Base-by-base conservation (phyloP, 495 filamentous ascomycete genomes). In the Monascus purpureus region DNA sequence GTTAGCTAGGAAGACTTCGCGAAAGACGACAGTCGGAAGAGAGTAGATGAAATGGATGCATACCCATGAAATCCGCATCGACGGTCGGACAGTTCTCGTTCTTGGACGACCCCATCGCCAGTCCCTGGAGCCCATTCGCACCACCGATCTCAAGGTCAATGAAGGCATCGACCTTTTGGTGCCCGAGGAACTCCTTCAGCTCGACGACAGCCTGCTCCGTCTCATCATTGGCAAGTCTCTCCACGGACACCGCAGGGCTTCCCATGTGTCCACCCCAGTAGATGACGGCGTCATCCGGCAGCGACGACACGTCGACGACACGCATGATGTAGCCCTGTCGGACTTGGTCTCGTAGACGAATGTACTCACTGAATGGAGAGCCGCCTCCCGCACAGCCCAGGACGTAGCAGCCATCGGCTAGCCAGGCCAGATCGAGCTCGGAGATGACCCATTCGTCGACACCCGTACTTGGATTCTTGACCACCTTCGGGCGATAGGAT, bases 341-440 rank as follows among this genome's bases (percentile, higher is more conserved):
- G 11, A 49, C 27, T 19, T 42, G 40, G 28, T 44, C 41, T 19
- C 44, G 40, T 8, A 47, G 29, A 17, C 38, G 42, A 20, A 47
- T 36, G 23, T 39, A 39, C 25, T 42, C 40, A 16, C 39, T 32
- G 19, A 37, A 43, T 14, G 45, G 45, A 17, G 33, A 37, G 28
- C 70, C 70, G 2, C 70, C 70, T 7, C 68, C 71, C 11, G 22
- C 22, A 0, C 63, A 68, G 8, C 70, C 71, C 9, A 75, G 61
- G 36, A 75, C 65, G 38, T 72, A 71, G 40, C 65, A 67, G 2
- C 71, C 71, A 17, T 57, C 65, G 2, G 63, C 47, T 17, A 75
- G 64, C 53, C 63, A 75, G 9, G 42, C 19, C 4, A 73, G 46
- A 43, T 75, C 71, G 0, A 63, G 61, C 38, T 72, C 68, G 23